Evolutionary conservation across 495 filamentous ascomycete species (phyloP).

Genomic region (Venustampulla echinocandica): DNA sequence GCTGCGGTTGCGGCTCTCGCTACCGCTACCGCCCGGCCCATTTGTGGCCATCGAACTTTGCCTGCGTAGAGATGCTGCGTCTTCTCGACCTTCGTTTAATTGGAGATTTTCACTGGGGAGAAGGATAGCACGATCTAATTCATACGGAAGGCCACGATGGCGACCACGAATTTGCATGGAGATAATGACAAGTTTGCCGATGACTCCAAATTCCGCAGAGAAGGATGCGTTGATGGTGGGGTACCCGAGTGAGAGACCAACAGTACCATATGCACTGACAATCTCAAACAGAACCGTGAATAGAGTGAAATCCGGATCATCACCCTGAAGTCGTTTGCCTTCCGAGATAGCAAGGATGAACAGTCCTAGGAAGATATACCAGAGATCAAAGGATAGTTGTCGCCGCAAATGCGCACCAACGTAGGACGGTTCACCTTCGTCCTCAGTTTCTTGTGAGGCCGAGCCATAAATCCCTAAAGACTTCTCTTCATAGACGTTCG

Average conservation of each 20-base stretch:
- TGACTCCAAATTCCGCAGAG: conserved; percentile 62
- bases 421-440: conserved; percentile 58
- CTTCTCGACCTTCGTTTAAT: conserved; percentile 8
- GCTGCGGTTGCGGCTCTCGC: not conserved
- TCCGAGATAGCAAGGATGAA: conserved; percentile 86
- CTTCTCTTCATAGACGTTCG: conserved; percentile 95
- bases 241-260: conserved; percentile 83
- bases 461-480: conserved; percentile 71
- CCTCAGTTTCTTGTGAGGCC: conserved; percentile 37
- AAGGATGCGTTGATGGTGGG: conserved; percentile 66
- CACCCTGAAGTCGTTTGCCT: conserved; percentile 48
- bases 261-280: conserved; percentile 88
- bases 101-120: conserved; percentile 72
- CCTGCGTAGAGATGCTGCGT: conserved; percentile 7
- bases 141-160: conserved; percentile 86
- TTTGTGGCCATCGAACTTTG: conserved; percentile 5
- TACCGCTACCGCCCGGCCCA: conserved; percentile 4
- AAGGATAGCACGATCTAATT: conserved; percentile 82
- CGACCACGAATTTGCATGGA: conserved; percentile 89
- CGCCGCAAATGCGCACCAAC: conserved; percentile 79
- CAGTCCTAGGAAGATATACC: conserved; percentile 83
- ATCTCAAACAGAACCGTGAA: conserved; percentile 85
- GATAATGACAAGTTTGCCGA: conserved; percentile 88
- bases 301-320: conserved; percentile 53
- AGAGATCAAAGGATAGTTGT: conserved; percentile 89